phyloP scores from a whole-genome alignment of 2,329 filamentous ascomycete genomes.

The Fusarium globosum region DNA sequence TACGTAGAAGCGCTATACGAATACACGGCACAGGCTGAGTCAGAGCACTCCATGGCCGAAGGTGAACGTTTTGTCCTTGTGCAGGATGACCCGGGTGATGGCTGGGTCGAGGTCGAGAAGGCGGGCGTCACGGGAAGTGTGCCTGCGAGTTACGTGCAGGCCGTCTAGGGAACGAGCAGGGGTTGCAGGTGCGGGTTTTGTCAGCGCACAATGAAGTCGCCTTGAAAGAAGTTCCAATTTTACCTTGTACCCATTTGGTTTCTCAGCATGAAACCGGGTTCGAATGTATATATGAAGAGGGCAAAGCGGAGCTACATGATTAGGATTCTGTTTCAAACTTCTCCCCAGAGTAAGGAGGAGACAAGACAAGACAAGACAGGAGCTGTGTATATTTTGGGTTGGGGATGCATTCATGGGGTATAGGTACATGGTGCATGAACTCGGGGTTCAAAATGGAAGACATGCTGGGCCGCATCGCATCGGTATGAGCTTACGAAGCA shows the following conservation, averaged over 20 bases:
- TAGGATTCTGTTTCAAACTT: constrained; percentile 2
- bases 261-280: neutral
- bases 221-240: neutral
- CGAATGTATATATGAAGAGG: constrained; percentile 30
- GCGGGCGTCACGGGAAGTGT: constrained; percentile 88
- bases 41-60: constrained; percentile 89
- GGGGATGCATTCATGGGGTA: constrained; percentile 23
- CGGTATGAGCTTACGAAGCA: constrained; percentile 28
- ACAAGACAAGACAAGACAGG: neutral
- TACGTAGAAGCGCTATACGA: constrained; percentile 95
- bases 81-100: constrained; percentile 88
- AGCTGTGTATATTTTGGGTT: constrained; percentile 24
- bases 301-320: constrained; percentile 10
- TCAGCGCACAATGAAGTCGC: neutral
- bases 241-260: neutral
- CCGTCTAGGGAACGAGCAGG: constrained; percentile 61
- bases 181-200: constrained; percentile 25
- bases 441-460: constrained; percentile 1
- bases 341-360: constrained; percentile 3
- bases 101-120: constrained; percentile 97
- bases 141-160: constrained; percentile 91
- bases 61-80: constrained; percentile 93
- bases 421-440: constrained; percentile 17
- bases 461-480: neutral
- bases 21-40: constrained; percentile 85